Conservation (phyloP, 768 basidiomycete genomes). For the Suillus luteus region DNA sequence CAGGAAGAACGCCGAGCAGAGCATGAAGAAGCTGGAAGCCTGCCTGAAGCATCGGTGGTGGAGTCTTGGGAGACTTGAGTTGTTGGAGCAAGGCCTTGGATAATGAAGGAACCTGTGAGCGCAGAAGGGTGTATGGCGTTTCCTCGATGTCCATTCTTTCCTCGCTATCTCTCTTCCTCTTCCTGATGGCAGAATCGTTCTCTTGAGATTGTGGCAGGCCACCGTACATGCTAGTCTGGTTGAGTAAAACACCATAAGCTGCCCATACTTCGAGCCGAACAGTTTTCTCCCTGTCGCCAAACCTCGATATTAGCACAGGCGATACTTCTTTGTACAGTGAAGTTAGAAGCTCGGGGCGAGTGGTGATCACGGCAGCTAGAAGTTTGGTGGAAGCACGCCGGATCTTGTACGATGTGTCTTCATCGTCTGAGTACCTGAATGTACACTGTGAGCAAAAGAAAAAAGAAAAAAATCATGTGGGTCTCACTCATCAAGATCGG, state of each 20-base stretch:
- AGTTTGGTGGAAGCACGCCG: conserved; percentile 92
- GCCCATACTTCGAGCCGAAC: conserved; percentile 92
- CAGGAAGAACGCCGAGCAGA: conserved; percentile 78
- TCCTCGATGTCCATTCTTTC: conserved; percentile 76
- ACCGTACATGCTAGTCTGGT: conserved; percentile 82
- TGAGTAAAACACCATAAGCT: conserved; percentile 79
- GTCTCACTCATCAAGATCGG: conserved; percentile 75
- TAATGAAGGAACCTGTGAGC: conserved; percentile 72
- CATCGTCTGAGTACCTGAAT: conserved; percentile 91
- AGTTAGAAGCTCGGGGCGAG: conserved; percentile 83
- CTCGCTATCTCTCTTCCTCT: conserved; percentile 77
- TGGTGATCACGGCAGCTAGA: conserved; percentile 80
- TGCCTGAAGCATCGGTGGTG: conserved; percentile 77
- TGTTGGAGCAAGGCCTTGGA: conserved; percentile 85
- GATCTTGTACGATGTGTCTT: conserved; percentile 98
- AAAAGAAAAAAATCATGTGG: background rate
- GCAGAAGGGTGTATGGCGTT: conserved; percentile 70
- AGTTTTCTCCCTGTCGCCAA: conserved; percentile 93
- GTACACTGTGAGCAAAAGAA: conserved; percentile 7
- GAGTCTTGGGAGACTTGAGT: conserved; percentile 77
- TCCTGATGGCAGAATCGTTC: conserved; percentile 48
- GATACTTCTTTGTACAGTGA: conserved; percentile 83
- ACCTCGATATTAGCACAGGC: conserved; percentile 86
- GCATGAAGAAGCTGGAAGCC: conserved; percentile 80
- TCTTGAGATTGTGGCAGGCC: conserved; percentile 57